phyloP scores from a whole-genome alignment of 129 eudicot genomes.

The Kitagawia praeruptora region DNA sequence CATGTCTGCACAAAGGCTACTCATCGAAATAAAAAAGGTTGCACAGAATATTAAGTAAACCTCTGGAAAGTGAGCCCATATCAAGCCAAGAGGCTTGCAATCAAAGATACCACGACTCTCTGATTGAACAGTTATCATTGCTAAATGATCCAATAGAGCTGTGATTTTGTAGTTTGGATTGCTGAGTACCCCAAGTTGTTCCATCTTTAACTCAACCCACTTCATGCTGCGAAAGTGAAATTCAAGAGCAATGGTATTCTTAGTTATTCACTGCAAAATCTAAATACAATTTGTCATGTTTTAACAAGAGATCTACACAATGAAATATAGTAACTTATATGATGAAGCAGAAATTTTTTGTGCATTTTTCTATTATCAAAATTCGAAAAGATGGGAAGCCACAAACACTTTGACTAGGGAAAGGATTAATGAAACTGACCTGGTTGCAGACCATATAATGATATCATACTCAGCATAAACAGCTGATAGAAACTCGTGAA shows the following conservation, averaged over 20 bases:
- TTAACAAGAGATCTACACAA: not conserved
- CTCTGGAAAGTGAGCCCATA: slow-evolving; percentile 96
- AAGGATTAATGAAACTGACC: slow-evolving; percentile 23
- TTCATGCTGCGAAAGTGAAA: slow-evolving; percentile 64
- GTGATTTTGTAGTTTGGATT: slow-evolving; percentile 90
- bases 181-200: slow-evolving; percentile 83
- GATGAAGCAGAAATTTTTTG: not conserved
- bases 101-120: slow-evolving; percentile 80
- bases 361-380: not conserved
- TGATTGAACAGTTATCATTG: slow-evolving; percentile 94
- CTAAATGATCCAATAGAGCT: slow-evolving; percentile 86
- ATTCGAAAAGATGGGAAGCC: not conserved
- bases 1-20: not conserved
- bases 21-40: not conserved
- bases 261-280: not conserved
- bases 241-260: slow-evolving; percentile 3
- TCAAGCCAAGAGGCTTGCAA: slow-evolving; percentile 95
- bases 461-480: slow-evolving; percentile 97
- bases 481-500: slow-evolving; percentile 90
- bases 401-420: not conserved
- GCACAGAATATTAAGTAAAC: slow-evolving; percentile 18
- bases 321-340: not conserved
- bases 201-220: slow-evolving; percentile 98
- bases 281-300: not conserved
- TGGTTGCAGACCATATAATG: slow-evolving; percentile 98